Base-by-base conservation (phyloP, 176 grass and related monocot species). In the Rhipidocladum racemiflorum region DNA sequence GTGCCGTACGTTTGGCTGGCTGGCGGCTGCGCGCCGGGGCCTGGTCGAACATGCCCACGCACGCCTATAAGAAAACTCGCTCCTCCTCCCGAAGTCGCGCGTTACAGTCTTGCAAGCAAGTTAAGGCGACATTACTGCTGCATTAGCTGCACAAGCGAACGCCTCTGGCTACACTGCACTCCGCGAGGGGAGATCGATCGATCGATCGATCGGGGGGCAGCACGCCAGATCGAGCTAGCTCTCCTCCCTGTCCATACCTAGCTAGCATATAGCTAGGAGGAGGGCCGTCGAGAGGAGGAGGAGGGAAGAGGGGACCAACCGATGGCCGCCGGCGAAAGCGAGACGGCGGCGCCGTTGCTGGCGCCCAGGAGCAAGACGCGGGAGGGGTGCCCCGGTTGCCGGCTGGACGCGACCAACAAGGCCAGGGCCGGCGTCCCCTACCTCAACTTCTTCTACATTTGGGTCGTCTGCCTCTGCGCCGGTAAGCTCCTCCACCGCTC, bases 401-500 rank as follows among this genome's bases (percentile, higher is more conserved):
- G 24, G 70, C 64, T 80, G 27, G 80, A 89, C 12, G 69, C 70
- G 62, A 64, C 11, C 7, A 87, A 86, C 68, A 75, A 81, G 84
- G 13, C 38, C 64, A 63, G 14, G 4, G 6, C 53, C 35, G 87
- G 80, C 73, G 32, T 92, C 63, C 87, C 90, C 44, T 92, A 86
- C 90, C 86, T 61, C 78, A 83, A 81, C 23, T 92, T 92, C 83
- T 89, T 89, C 87, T 92, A 89, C 90, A 57, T 92, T 6, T 92
- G 90, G 90, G 70, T 89, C 46, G 90, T 92, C 79, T 85, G 74
- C 83, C 83, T 92, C 73, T 67, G 75, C 75, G 80, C 90, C 9
- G 15, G 90, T 92, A 29, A 77, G 59, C 24, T 34, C 34, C 8
- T 16, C 38, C 38, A 39, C 30, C 7, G 9, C 54, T 14, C 53